A percentile compares a stretch with the other conserved stretches of the same genome.
phyloP scores from a whole-genome alignment of 164 flowering plant species.

The Annona squamosa region DNA sequence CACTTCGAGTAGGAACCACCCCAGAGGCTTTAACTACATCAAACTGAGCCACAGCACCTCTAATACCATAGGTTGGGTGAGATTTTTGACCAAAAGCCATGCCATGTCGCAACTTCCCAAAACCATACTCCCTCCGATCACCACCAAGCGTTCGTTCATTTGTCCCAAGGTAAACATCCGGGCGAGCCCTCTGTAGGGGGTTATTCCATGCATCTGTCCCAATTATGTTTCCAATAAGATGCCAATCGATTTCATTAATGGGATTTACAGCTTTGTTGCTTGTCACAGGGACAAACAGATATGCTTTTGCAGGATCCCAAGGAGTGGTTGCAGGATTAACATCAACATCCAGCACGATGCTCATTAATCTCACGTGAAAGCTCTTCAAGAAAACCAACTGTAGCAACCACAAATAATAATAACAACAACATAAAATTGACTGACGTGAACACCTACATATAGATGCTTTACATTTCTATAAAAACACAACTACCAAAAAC shows the following conservation, averaged over 20 bases:
- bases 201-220: slow-evolving; percentile 73
- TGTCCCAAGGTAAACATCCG: slow-evolving; percentile 97
- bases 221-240: slow-evolving; percentile 46
- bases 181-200: slow-evolving; percentile 95
- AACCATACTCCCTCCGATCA: slow-evolving; percentile 94
- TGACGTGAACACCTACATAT: not conserved
- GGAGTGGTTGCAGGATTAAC: slow-evolving; percentile 97
- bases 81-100: slow-evolving; percentile 82
- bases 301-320: slow-evolving; percentile 98
- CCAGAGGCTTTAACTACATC: slow-evolving; percentile 93
- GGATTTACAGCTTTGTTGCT: slow-evolving; percentile 46
- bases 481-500: not conserved
- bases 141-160: slow-evolving; percentile 95
- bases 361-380: slow-evolving; percentile 97
- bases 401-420: slow-evolving; percentile 11
- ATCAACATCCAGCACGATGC: slow-evolving; percentile 98
- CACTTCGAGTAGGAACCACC: slow-evolving; percentile 55
- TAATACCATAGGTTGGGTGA: slow-evolving; percentile 95
- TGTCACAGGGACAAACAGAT: slow-evolving; percentile 77
- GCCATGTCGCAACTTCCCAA: slow-evolving; percentile 86
- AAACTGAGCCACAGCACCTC: slow-evolving; percentile 96
- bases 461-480: not conserved
- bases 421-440: not conserved
- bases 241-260: slow-evolving; percentile 67
- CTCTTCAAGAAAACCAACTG: slow-evolving; percentile 86